Evolutionary conservation across 257 asterid genomes (phyloP).

Genomic region (Fraxinus anomala): DNA sequence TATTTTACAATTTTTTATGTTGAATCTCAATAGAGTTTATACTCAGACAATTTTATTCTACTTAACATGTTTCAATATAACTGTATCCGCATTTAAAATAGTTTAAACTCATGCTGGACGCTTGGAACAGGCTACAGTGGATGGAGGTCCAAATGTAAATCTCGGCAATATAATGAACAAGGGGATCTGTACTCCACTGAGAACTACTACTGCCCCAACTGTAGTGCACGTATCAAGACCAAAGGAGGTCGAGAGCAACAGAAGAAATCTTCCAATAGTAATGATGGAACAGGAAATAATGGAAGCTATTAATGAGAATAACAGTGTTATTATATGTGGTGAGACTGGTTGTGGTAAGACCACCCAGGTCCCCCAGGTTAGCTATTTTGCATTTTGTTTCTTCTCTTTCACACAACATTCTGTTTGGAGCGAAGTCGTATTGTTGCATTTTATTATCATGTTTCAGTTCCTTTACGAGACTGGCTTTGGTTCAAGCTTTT

Average conservation of each 20-base stretch:
- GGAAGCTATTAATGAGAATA: conserved; percentile 79
- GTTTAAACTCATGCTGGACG: conserved; percentile 17
- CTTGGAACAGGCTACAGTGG: conserved; percentile 43
- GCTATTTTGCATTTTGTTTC: conserved; percentile 22
- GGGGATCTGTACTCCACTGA: conserved; percentile 25
- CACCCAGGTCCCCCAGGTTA: conserved; percentile 98
- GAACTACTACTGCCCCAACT: conserved; percentile 49
- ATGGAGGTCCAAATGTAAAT: conserved; percentile 29
- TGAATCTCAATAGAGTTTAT: not conserved
- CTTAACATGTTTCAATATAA: not conserved
- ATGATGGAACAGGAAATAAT: conserved; percentile 98
- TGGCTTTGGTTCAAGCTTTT: conserved; percentile 65
- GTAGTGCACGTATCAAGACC: conserved; percentile 80
- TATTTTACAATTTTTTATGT: not conserved
- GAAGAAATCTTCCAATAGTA: conserved; percentile 81
- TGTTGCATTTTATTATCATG: conserved; percentile 27
- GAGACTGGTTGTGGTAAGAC: conserved; percentile 99
- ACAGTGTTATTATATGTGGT: conserved; percentile 83
- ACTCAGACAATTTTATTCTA: not conserved
- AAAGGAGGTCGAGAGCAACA: conserved; percentile 66
- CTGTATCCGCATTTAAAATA: conserved; percentile 6
- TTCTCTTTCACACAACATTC: conserved; percentile 11
- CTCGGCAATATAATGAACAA: conserved; percentile 29
- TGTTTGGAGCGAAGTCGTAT: not conserved
- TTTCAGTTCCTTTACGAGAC: conserved; percentile 93